Evolutionary conservation across 257 asterid species (phyloP), one percentile per base, ranked within the genome.

Genomic region (Ajuga chamaepitys): DNA sequence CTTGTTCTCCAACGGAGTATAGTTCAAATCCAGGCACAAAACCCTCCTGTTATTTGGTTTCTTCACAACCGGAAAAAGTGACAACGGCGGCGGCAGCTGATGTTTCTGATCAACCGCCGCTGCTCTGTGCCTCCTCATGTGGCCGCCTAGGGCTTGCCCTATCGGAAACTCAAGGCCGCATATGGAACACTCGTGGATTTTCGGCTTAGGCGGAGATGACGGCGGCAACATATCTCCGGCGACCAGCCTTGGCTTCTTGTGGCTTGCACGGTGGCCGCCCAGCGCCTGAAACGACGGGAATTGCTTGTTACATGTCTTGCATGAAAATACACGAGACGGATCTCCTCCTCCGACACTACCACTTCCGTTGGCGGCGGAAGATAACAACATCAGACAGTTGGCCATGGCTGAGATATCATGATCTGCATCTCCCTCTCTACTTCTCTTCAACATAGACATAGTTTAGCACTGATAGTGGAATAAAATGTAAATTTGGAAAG

Each of bases 231-330:
- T 41, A 10, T 76, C 54, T 25, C 75, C 84, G 7, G 30, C 75
- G 24, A 25, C 48, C 35, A 72, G 41, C 58, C 71, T 63, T 46
- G 83, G 83, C 77, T 68, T 79, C 68, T 84, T 84, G 72, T 84
- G 90, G 77, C 87, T 84, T 16, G 87, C 90, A 8, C 90, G 74
- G 77, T 84, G 90, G 32, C 90, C 90, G 1, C 90, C 90, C 1
- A 84, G 82, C n/a, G 90, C 87, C 44, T 84, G 90, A 11, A 84
- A 84, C 1, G 90, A 84, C 9, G 90, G 55, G 68, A 84, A 84
- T 60, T 79, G 82, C 46, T 80, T 56, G 56, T 77, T 65, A 4
- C 87, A 84, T 0, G 89, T 84, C 45, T 84, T 81, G 66, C 89
- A 84, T 64, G 77, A 77, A 53, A 81, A 84, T 7, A 76, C 70